Conservation (phyloP, 805 yeast genomes). For the Wickerhamiella azymoides region DNA sequence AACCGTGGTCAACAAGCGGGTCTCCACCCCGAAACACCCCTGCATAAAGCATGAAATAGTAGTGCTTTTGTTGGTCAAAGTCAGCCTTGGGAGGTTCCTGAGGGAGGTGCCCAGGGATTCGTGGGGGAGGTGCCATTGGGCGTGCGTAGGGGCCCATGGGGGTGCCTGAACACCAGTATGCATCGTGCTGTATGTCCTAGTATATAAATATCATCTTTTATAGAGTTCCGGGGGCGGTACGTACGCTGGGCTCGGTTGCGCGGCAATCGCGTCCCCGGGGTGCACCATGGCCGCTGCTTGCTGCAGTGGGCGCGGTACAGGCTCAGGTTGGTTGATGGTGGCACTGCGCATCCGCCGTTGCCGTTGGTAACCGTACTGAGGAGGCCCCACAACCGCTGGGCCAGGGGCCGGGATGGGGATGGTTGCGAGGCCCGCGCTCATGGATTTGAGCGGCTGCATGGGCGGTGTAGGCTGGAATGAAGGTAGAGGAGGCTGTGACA, state of each 20-base stretch:
- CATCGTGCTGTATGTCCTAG: too few species aligned
- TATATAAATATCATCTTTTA: background rate
- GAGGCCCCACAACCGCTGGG: too few species aligned
- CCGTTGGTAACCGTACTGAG: background rate
- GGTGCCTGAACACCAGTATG: too few species aligned
- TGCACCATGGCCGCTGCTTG: conserved; percentile 30
- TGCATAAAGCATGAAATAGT: background rate
- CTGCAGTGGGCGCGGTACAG: conserved; percentile 29
- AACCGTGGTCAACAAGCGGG: conserved; percentile 4
- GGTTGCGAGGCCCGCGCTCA: background rate
- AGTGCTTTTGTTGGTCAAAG: background rate
- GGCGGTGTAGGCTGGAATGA: background rate
- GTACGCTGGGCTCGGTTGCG: conserved; percentile 30
- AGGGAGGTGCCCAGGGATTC: too few species aligned
- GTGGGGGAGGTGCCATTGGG: too few species aligned
- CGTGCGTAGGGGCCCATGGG: too few species aligned
- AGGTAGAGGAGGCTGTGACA: background rate
- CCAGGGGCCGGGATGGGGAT: background rate
- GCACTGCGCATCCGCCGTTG: conserved; percentile 26
- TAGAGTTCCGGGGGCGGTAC: conserved; percentile 28
- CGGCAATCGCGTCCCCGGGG: conserved; percentile 26
- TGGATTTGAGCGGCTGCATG: background rate
- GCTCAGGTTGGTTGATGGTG: conserved; percentile 29
- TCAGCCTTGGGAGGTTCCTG: background rate
- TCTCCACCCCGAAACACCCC: conserved; percentile 2